Evolutionary conservation across 805 yeast genomes (phyloP).

Genomic region (Ogataea polymorpha): DNA sequence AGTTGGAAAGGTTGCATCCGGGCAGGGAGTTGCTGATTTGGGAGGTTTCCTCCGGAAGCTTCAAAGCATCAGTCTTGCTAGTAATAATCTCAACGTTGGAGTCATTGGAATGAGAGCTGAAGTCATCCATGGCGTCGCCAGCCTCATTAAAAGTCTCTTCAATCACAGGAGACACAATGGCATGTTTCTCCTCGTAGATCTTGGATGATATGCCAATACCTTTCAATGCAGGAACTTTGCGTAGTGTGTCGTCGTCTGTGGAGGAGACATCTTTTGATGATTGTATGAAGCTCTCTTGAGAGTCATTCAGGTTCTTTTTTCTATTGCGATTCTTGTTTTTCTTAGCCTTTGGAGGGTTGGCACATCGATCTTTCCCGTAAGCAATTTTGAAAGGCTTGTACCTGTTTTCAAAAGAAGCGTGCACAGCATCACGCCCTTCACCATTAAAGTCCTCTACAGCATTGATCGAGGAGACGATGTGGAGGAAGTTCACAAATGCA

Average conservation of each 20-base stretch:
- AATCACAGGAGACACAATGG: constrained; percentile 1
- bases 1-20: not conserved
- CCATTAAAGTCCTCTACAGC: constrained; percentile 57
- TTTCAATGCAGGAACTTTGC: constrained; percentile 17
- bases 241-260: constrained; percentile 13
- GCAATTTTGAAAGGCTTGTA: constrained; percentile 57
- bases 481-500: constrained; percentile 70
- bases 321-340: constrained; percentile 41
- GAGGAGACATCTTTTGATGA: constrained; percentile 6
- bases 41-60: not conserved
- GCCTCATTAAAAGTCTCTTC: constrained; percentile 3
- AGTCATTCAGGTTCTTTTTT: constrained; percentile 22
- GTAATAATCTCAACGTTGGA: constrained; percentile 17
- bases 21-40: not conserved
- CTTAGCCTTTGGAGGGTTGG: constrained; percentile 58
- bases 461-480: constrained; percentile 59
- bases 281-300: constrained; percentile 3
- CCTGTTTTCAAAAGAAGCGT: constrained; percentile 39
- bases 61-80: constrained; percentile 1
- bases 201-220: constrained; percentile 29
- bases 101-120: constrained; percentile 9
- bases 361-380: constrained; percentile 75
- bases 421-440: constrained; percentile 32
- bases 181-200: constrained; percentile 10
- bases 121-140: constrained; percentile 5